Conservation (phyloP, 495 filamentous ascomycete species). For the Penicillium verhagenii region DNA sequence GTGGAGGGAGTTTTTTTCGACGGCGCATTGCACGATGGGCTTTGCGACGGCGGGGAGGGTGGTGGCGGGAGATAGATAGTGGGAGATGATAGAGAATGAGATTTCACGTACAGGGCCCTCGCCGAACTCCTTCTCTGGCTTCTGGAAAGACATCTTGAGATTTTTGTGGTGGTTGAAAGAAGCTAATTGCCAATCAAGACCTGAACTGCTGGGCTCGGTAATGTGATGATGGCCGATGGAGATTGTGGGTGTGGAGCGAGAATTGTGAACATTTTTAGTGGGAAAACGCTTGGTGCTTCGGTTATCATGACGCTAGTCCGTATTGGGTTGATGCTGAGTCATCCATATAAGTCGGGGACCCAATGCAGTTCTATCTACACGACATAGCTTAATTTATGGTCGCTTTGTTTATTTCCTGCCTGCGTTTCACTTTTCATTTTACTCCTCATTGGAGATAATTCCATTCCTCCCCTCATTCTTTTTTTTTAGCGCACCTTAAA, state of each 20-base stretch:
- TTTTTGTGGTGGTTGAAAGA: constrained; percentile 27
- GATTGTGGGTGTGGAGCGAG: constrained; percentile 35
- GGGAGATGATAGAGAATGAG: background rate
- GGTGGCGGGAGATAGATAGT: background rate
- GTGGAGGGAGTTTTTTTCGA: background rate
- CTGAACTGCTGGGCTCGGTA: constrained; percentile 70
- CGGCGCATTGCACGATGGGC: background rate
- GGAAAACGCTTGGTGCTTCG: constrained; percentile 46
- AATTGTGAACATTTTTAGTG: constrained; percentile 31
- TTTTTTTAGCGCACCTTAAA: background rate
- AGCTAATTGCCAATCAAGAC: constrained; percentile 54
- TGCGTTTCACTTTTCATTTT: background rate
- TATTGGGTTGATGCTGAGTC: constrained; percentile 11
- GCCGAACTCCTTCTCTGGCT: constrained; percentile 92
- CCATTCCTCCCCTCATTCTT: background rate
- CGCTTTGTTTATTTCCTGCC: constrained; percentile 2
- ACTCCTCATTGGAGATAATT: background rate
- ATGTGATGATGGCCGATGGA: constrained; percentile 69
- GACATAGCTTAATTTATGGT: background rate
- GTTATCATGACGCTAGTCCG: constrained; percentile 37
- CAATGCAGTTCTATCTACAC: constrained; percentile 15
- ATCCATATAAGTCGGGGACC: constrained; percentile 14
- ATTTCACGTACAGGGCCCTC: constrained; percentile 67
- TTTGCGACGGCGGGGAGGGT: constrained; percentile 3
- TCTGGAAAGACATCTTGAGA: constrained; percentile 89